Evolutionary conservation across 1,284 basidiomycete genomes (phyloP).

Genomic region (Thecaphora thlaspeos): DNA sequence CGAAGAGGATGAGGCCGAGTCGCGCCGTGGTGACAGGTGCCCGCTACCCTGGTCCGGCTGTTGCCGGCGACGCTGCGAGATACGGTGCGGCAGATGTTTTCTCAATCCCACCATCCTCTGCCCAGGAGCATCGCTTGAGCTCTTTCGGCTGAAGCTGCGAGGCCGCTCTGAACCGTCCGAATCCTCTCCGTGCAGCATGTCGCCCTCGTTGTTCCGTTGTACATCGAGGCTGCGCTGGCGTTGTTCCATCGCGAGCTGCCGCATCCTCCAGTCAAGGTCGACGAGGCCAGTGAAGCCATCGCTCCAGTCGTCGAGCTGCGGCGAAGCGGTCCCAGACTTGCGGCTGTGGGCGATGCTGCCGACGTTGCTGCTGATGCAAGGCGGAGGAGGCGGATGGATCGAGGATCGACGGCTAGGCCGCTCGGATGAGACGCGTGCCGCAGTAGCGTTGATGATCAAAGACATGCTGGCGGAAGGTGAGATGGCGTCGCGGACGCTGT

Average conservation of each 20-base stretch:
- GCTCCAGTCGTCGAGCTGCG: slow-evolving; percentile 34
- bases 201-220: background rate
- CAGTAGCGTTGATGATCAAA: background rate
- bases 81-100: no score
- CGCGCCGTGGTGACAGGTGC: no score
- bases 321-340: slow-evolving; percentile 9
- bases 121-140: no score
- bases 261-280: slow-evolving; percentile 34
- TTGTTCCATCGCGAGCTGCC: slow-evolving; percentile 22
- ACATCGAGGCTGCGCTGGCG: slow-evolving; percentile 19
- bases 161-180: no score
- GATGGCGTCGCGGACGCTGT: background rate
- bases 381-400: background rate
- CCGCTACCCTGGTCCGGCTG: no score
- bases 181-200: no score
- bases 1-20: background rate
- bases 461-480: background rate
- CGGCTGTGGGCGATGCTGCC: background rate
- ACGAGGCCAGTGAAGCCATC: slow-evolving; percentile 37
- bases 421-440: background rate
- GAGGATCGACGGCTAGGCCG: background rate
- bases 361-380: background rate
- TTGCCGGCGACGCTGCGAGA: no score
- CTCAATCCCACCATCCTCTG: no score
- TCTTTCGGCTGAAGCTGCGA: no score